Base-by-base conservation (phyloP, 2,329 filamentous ascomycete species). In the Sporothrix protearum region DNA sequence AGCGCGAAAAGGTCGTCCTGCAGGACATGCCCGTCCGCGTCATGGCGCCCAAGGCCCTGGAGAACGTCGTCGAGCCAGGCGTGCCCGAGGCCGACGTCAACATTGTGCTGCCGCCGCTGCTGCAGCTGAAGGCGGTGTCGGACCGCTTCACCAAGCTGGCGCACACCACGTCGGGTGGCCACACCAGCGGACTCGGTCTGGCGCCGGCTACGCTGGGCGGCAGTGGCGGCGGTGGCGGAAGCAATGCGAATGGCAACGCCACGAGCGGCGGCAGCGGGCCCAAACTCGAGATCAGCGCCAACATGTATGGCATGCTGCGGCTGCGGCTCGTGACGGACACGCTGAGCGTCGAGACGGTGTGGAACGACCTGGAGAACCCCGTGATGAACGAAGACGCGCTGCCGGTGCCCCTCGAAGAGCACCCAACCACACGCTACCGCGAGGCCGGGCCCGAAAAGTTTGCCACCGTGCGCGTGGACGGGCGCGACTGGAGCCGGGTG, bases 1-100 rank as follows among this genome's bases (percentile, higher is more conserved):
- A 95, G 77, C 90, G 93, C 76, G 94, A 97, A 80, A 97, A 96
- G 74, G 87, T 96, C 76, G 92, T 99, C 77, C 97, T 94, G 0
- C 96, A 99, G 78, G 94, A 98, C 80, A 92, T 99, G 51, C 96
- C 96, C n/a, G 91, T 98, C 57, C 91, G 94, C 22, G 94, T 99
- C 1, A 87, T 99, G 10, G 89, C 92, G 72, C 90, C 92, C 1
- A 88, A 91, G 69, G 91, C 89, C 0, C 93, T 98, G n/a, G 92
- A 96, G 77, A 92, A 90, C n/a, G 89, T 98, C 74, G 93, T 97
- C 82, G 95, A 99, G 82, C 96, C 96, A 16, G 89, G 90, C 73
- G 93, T 94, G 72, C 90, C 93, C 72, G 94, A 97, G 76, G 93
- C 95, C 51, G 96, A 98, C 77, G 94, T 97, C 2, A 92, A 98